Evolutionary conservation across 1,139 yeast genomes (phyloP), one percentile per base, ranked within the genome.

Genomic region (Lodderomyces oxycetoniae): DNA sequence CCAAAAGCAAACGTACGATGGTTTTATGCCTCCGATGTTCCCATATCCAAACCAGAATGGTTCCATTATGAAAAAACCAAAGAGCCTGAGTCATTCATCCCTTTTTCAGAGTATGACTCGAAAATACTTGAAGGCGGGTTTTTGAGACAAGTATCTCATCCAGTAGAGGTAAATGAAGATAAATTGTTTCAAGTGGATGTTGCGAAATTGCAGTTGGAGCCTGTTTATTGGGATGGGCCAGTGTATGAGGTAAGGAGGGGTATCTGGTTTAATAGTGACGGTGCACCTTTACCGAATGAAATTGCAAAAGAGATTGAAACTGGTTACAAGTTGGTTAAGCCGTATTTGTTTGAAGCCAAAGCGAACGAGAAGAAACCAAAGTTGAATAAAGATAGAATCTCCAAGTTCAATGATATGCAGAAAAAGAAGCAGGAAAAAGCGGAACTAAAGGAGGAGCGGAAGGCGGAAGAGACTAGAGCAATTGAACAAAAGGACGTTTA

Each of bases 141-240:
- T 19, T 5, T 11, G 4, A 28, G 26, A 5, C 19, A 17, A 26
- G 36, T 42, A 2, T 67, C 63, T 2, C 19, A 33, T 9, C 14
- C 34, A 4, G 50, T 83, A 3, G 72, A 74, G 2, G 96, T 89
- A 3, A 82, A 82, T 48, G 96, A 87, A 47, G 98, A 89, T 48
- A 73, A 75, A 21, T 59, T 89, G 27, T 85, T 83, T 47, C 75
- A 79, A 47, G 96, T 88, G 2, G 76, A 86, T 48, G 44, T 89
- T 19, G 45, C 53, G 2, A 55, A 60, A 5, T 68, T 77, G 53
- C 70, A 69, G 35, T 55, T 89, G 46, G 45, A 61, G 1, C 95
- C 97, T 0, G 72, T 81, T 0, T 89, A 80, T 53, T 89, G 97
- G 97, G 80, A 77, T 3, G 97, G 97, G 1, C 94, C 96, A 0